Evolutionary conservation across 2,329 filamentous ascomycete genomes (phyloP).

Genomic region (Chrysosporium keratinophilum): DNA sequence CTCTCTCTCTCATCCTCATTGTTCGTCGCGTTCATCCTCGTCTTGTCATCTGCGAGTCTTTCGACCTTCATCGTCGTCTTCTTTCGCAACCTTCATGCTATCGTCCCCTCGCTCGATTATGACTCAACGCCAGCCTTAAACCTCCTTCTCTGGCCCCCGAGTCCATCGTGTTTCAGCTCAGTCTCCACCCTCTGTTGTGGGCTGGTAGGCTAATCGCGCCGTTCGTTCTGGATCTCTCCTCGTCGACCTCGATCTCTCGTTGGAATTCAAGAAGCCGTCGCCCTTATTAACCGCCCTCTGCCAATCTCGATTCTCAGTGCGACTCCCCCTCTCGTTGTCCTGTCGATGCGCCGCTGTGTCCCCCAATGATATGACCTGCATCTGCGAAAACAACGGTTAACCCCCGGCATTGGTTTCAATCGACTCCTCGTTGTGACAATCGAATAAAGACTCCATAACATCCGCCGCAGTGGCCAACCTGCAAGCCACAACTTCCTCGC

Average conservation of each 20-base stretch:
- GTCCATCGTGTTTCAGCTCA: constrained; percentile 3
- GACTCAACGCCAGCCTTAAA: background rate
- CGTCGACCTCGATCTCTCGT: constrained; percentile 9
- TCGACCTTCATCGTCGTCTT: background rate
- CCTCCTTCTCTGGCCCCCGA: background rate
- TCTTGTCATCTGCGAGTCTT: background rate
- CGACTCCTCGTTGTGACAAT: background rate
- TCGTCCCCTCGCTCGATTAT: background rate
- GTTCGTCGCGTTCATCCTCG: background rate
- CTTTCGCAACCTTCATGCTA: background rate
- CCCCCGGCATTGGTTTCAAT: background rate
- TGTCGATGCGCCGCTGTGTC: background rate
- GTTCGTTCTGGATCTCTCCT: constrained; percentile 9
- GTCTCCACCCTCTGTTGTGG: constrained; percentile 10
- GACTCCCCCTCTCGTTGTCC: background rate
- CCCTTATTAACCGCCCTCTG: background rate
- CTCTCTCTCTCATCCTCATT: background rate
- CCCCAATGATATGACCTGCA: background rate
- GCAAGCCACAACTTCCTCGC: background rate
- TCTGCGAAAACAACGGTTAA: background rate
- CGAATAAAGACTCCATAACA: background rate
- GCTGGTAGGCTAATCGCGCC: constrained; percentile 6
- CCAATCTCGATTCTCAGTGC: background rate
- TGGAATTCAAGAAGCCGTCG: background rate
- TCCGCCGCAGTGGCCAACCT: background rate